Base-by-base conservation (phyloP, 1,139 yeast genomes). In the Candida sanyaensis region DNA sequence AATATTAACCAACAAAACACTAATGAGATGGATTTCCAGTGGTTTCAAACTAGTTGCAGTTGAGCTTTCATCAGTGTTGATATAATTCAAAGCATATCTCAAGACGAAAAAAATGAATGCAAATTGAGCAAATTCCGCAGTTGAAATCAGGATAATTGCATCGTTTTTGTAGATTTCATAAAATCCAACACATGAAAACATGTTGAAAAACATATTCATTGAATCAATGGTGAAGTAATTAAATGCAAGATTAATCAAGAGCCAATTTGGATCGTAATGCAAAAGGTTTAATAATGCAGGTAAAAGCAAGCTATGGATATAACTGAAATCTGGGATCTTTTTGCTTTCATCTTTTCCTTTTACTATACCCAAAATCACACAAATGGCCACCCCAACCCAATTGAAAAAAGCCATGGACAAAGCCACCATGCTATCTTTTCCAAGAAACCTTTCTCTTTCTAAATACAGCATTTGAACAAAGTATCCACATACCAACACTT, bases 241-340 rank as follows among this genome's bases (percentile, higher is more conserved):
- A 48, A 70, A 62, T 6, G 73, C 60, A 53, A 74, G 61, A 51
- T 69, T 73, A 23, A 63, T 59, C 48, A 69, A 58, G 47, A 72
- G 59, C 54, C 65, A 64, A 21, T 57, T 54, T 21, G 62, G 57
- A 28, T 60, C 52, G 46, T 60, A 53, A 47, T 50, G 58, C 29
- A 66, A 50, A 28, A 66, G 50, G 44, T 56, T 55, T 21, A 68
- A 54, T 13, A 61, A 56, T 41, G 65, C 56, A 0, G 79, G 78
- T 8, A 75, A 52, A 29, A 71, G 50, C 6, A 70, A 53, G 26
- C 75, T 61, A 55, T 72, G 71, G 11, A 75, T 43, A 48, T 66
- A 59, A 53, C 74, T 70, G 55, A 75, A 75, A 44, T 71, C 76
- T 6, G 79, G 79, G 37, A 66, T 55, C 57, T 60, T 12, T 55